Evolutionary conservation across 176 grass and related monocot species (phyloP).

Genomic region (Dactylis glomerata): DNA sequence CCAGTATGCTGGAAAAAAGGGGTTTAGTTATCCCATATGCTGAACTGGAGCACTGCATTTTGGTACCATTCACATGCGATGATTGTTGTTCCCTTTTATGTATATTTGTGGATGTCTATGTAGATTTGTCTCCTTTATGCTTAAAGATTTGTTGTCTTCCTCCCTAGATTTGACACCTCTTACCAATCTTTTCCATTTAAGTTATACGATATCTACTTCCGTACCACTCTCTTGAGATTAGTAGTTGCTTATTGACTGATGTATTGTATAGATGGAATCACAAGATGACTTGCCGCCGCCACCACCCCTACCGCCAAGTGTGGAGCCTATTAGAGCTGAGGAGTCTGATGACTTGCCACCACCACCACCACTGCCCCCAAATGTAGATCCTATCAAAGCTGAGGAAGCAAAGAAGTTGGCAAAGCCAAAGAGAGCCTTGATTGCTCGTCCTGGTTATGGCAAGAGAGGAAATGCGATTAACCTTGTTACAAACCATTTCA

Average conservation of each 20-base stretch:
- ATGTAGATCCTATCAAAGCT: conserved; percentile 31
- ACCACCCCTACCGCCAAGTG: conserved; percentile 23
- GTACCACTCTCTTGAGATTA: background rate
- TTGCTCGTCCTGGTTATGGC: conserved; percentile 47
- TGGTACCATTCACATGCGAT: background rate
- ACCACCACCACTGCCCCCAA: conserved; percentile 22
- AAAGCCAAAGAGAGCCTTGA: conserved; percentile 49
- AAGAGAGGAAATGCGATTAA: conserved; percentile 43
- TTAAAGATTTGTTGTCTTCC: background rate
- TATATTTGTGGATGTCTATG: background rate
- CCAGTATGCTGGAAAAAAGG: no score
- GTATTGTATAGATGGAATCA: conserved; percentile 32
- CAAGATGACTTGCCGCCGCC: conserved; percentile 42
- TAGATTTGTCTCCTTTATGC: no score
- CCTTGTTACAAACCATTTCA: conserved; percentile 64
- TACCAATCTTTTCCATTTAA: background rate
- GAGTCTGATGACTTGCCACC: conserved; percentile 3
- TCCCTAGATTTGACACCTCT: background rate
- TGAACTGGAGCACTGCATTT: no score
- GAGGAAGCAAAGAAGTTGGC: conserved; percentile 8
- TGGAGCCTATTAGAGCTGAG: conserved; percentile 7
- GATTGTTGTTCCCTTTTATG: background rate
- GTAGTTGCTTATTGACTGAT: background rate
- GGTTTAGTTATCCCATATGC: no score
- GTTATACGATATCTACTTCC: background rate